Evolutionary conservation across 148 eudicot genomes (phyloP), one percentile per base, ranked within the genome.

Genomic region (Dysphania ambrosioides): DNA sequence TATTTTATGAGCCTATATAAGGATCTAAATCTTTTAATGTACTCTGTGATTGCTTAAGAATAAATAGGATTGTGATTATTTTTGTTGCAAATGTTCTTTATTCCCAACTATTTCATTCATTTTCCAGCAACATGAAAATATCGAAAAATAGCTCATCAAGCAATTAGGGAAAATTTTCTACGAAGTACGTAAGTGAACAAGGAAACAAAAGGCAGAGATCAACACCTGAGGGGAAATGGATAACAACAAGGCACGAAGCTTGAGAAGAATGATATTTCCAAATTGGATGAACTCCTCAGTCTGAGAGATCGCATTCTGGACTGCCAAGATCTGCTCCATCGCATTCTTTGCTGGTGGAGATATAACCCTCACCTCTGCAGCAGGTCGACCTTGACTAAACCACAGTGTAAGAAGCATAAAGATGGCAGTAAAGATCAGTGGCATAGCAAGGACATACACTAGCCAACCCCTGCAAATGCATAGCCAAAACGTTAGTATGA

Each of bases 251-350:
- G 87, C 98, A 19, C 97, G 97, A 26, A 86, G 61, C 76, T 94
- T 94, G 64, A 94, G 89, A 68, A 94, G 91, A 79, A 88, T 71
- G 30, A 94, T 74, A 72, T 94, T 94, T 79, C 88, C 96, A 68
- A 84, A 90, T 81, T 91, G 97, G 82, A 94, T 79, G 72, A 83
- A 76, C 87, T 88, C 97, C 82, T 91, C 97, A 56, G 88, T 86
- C 82, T 87, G 90, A 71, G 98, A 86, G 76, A 94, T 80, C 63
- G 87, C 93, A 81, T 83, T 94, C 78, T 94, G 98, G 63, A 94
- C 90, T 58, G 98, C 98, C 87, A 90, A 81, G 41, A 94, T 90
- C 77, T 94, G 98, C 79, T 94, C 98, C 92, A 94, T 79, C 6
- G 87, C 86, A 80, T 84, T 94, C 92, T 87, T 90, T 38, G 91